These are phyloP conservation scores for Exophiala xenobiotica DNA, from an alignment of 2,329 filamentous ascomycete species.

Conservation along the genomic window DNA sequence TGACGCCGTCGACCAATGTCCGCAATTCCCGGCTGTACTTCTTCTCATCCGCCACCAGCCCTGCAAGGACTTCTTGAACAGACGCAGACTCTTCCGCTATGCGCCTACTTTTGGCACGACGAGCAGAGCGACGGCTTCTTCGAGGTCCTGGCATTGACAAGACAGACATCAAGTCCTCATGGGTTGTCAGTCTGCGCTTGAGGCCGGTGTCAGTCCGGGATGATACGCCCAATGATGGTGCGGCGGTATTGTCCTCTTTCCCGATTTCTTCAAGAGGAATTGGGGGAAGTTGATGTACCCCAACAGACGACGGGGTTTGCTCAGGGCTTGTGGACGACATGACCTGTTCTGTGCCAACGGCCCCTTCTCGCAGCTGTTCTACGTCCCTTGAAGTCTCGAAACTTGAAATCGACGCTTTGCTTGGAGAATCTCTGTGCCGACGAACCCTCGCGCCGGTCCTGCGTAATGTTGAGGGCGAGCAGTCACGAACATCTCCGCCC, in stretches of 20 bases:
- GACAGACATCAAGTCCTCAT: constrained; percentile 91
- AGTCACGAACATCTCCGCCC: constrained; percentile 17
- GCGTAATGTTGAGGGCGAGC: constrained; percentile 31
- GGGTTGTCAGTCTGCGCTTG: constrained; percentile 79
- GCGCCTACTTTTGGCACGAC: constrained; percentile 73
- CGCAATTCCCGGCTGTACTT: constrained; percentile 89
- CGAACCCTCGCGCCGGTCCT: constrained; percentile 29
- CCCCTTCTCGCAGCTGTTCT: neutral
- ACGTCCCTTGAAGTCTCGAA: neutral
- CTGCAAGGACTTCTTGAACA: constrained; percentile 72
- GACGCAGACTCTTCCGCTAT: constrained; percentile 54
- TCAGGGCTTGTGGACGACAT: constrained; percentile 46
- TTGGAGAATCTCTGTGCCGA: constrained; percentile 9
- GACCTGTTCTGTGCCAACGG: constrained; percentile 4
- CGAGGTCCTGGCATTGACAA: constrained; percentile 66
- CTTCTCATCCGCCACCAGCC: constrained; percentile 78
- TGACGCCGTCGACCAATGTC: constrained; percentile 90
- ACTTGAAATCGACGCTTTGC: constrained; percentile 12
- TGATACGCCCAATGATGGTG: constrained; percentile 5
- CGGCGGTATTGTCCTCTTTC: constrained; percentile 32
- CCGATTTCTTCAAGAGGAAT: constrained; percentile 57
- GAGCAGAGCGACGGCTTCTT: constrained; percentile 70
- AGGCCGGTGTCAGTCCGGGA: constrained; percentile 51
- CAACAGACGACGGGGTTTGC: constrained; percentile 35
- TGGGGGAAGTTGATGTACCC: constrained; percentile 56